Evolutionary conservation across 495 filamentous ascomycete genomes (phyloP), one percentile per base, ranked within the genome.

Genomic region (Opeltia flavorubescens): DNA sequence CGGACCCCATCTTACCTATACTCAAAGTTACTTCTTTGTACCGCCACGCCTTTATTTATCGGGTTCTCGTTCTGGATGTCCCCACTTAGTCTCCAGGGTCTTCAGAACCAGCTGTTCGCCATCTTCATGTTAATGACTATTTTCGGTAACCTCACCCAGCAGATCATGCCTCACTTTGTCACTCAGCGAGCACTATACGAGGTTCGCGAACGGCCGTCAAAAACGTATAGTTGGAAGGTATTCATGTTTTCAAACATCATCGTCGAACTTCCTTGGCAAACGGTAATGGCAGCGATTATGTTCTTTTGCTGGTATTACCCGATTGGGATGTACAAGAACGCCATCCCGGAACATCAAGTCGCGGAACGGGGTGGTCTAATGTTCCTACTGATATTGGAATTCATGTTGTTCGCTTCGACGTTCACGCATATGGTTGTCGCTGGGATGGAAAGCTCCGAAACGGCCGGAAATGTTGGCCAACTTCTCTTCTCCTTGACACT

Each of bases 31-130:
- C 60, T 72, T 11, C 65, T 86, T 2, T 74, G 72, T 48, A 62
- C 71, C 13, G 62, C 63, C 28, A 67, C 67, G 2, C 65, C 60
- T 17, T 65, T 94, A 3, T 93, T 93, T 66, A 87, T 89, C 58
- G 86, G 86, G 11, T 89, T 95, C 62, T 84, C 84, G 20, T 94
- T 95, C 66, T 87, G 75, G 74, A 70, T 77, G 17, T 74, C 83
- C 5, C 65, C 73, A 24, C 83, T 78, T 58, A 75, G 71, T 15
- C 62, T 80, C 2, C 84, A 91, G 60, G 87, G 85, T 31, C 72
- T 94, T 15, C 84, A 89, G 56, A 91, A 93, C 58, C 81, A 88
- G 56, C 82, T 91, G 68, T 91, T 93, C 57, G 69, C 76, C 55
- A 79, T 94, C 55, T 94, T 95, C 68, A 78, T 89, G 69, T 62